Conservation (phyloP, 257 asterid species). For the Osmanthus fragrans region DNA sequence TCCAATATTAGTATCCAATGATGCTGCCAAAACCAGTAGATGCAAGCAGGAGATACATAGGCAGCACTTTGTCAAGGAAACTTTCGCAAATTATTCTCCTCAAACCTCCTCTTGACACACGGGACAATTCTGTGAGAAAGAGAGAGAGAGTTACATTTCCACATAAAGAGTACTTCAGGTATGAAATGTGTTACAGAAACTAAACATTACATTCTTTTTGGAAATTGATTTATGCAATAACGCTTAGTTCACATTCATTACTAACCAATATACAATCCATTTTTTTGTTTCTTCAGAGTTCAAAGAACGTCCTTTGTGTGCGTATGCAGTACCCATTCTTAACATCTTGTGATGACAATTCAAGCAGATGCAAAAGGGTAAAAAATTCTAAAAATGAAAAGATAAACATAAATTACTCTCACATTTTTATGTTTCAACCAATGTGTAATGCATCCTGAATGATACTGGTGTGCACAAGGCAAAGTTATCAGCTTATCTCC, state of each 20-base stretch:
- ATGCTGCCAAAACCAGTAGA: not conserved
- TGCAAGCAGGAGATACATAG: not conserved
- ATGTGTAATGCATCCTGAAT: slow-evolving; percentile 63
- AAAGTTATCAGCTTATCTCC: slow-evolving; percentile 63
- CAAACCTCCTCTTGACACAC: slow-evolving; percentile 76
- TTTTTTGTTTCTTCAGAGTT: not conserved
- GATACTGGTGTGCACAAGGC: slow-evolving; percentile 91
- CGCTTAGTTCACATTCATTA: not conserved
- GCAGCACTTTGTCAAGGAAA: not conserved
- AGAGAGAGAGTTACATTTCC: not conserved
- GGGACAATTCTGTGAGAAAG: slow-evolving; percentile 67
- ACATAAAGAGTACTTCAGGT: not conserved
- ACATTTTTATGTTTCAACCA: slow-evolving; percentile 82
- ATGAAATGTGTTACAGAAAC: not conserved
- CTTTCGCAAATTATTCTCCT: slow-evolving; percentile 41
- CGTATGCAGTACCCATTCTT: not conserved
- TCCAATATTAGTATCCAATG: not conserved
- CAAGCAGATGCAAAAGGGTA: not conserved
- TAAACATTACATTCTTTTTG: not conserved
- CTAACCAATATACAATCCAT: not conserved
- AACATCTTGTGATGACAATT: not conserved
- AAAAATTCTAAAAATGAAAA: not conserved
- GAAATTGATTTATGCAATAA: not conserved
- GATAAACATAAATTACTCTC: not conserved
- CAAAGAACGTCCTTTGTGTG: not conserved